Conservation (phyloP, 164 flowering plant species). For the Magnolia changhungtana region DNA sequence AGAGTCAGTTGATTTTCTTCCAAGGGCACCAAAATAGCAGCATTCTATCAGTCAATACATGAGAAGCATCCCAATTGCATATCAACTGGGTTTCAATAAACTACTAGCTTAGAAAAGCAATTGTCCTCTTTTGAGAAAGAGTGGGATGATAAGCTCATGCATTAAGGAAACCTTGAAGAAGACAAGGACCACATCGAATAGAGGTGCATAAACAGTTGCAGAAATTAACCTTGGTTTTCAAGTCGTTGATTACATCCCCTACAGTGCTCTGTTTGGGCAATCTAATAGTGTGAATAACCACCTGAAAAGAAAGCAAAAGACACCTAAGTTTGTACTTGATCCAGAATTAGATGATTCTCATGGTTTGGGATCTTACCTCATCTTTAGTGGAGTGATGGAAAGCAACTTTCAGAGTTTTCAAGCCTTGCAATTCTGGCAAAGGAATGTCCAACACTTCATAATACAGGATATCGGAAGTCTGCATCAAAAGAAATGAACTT, state of each 20-base stretch:
- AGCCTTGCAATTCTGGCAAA: constrained; percentile 84
- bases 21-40: background rate
- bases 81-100: background rate
- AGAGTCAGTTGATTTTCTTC: background rate
- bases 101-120: background rate
- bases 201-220: background rate
- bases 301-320: constrained; percentile 9
- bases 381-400: constrained; percentile 82
- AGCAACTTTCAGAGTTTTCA: constrained; percentile 86
- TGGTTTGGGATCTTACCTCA: constrained; percentile 40
- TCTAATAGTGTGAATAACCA: constrained; percentile 73
- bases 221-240: constrained; percentile 64
- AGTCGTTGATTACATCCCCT: constrained; percentile 80
- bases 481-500: constrained; percentile 20
- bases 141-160: background rate
- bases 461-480: constrained; percentile 86
- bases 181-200: background rate
- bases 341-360: background rate
- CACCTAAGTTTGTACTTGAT: background rate
- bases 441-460: constrained; percentile 96
- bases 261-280: constrained; percentile 90
- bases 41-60: background rate
- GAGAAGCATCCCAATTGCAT: background rate
- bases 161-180: background rate
- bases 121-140: background rate